These are phyloP conservation scores for Kazachstania bromeliacearum DNA, from an alignment of 805 yeast species.

Conservation along the genomic window DNA sequence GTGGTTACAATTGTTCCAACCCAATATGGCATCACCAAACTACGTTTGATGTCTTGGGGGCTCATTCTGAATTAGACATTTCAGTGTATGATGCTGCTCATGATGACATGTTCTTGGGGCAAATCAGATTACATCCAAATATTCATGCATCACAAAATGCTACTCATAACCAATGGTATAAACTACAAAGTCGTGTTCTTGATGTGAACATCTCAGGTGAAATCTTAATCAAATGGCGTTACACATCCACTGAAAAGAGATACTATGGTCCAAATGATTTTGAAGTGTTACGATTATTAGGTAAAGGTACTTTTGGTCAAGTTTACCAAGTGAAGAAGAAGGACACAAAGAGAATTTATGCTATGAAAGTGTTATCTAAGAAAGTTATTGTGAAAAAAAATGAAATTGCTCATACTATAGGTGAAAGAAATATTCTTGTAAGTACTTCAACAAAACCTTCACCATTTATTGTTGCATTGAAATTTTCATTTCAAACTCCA, in stretches of 20 bases:
- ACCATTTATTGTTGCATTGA: constrained; percentile 91
- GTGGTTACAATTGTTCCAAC: constrained; percentile 4
- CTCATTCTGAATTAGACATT: constrained; percentile 73
- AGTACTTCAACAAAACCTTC: constrained; percentile 82
- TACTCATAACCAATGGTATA: constrained; percentile 63
- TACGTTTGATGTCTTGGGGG: constrained; percentile 81
- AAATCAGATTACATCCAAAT: constrained; percentile 62
- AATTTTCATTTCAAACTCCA: constrained; percentile 94
- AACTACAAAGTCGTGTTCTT: constrained; percentile 58
- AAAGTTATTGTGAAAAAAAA: constrained; percentile 93
- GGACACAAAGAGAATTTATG: constrained; percentile 86
- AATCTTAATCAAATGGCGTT: constrained; percentile 66
- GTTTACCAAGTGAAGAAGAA: constrained; percentile 91
- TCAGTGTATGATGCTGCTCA: constrained; percentile 82
- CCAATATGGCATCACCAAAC: constrained; percentile 93
- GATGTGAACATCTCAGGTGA: constrained; percentile 75
- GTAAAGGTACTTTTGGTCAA: constrained; percentile 97
- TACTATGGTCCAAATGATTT: constrained; percentile 92
- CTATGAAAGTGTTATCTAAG: constrained; percentile 93
- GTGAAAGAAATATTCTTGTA: constrained; percentile 90
- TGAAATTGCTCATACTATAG: constrained; percentile 96
- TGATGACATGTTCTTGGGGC: constrained; percentile 82
- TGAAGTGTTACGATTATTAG: constrained; percentile 80
- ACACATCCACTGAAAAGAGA: constrained; percentile 56
- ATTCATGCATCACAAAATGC: constrained; percentile 25